Conservation (phyloP, 31 red algal genomes). For the Endocladia muricata region DNA sequence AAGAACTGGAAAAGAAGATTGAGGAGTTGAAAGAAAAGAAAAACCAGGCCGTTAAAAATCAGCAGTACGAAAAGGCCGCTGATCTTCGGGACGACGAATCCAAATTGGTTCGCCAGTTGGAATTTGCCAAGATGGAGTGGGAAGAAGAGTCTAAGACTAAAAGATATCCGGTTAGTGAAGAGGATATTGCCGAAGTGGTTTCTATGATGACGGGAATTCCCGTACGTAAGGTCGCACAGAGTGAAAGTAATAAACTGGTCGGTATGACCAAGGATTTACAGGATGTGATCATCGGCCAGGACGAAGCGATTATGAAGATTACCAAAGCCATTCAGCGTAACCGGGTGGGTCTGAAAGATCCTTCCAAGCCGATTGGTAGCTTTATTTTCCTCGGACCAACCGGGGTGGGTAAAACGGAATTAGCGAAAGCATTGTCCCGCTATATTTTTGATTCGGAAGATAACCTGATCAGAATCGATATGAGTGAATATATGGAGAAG, state of each 20-base stretch:
- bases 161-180: conserved; percentile 35
- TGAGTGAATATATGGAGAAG: conserved; percentile 84
- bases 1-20: conserved; percentile 49
- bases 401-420: conserved; percentile 82
- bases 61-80: conserved; percentile 63
- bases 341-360: conserved; percentile 57
- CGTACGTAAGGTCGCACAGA: conserved; percentile 32
- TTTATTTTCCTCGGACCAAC: conserved; percentile 88
- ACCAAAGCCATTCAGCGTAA: conserved; percentile 37
- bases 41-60: conserved; percentile 2
- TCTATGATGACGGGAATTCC: conserved; percentile 77
- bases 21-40: conserved; percentile 23
- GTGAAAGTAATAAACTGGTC: conserved; percentile 68
- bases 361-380: conserved; percentile 65
- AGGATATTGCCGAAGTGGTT: conserved; percentile 67
- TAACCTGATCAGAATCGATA: conserved; percentile 67
- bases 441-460: conserved; percentile 56
- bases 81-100: conserved; percentile 64
- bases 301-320: conserved; percentile 57
- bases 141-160: conserved; percentile 35
- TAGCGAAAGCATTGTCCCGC: conserved; percentile 51
- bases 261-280: conserved; percentile 44
- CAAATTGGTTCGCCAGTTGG: conserved; percentile 72
- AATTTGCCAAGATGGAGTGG: conserved; percentile 67
- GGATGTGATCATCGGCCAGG: conserved; percentile 61